phyloP scores from a whole-genome alignment of 1,284 basidiomycete genomes.

The Sphaerobolus stellatus region DNA sequence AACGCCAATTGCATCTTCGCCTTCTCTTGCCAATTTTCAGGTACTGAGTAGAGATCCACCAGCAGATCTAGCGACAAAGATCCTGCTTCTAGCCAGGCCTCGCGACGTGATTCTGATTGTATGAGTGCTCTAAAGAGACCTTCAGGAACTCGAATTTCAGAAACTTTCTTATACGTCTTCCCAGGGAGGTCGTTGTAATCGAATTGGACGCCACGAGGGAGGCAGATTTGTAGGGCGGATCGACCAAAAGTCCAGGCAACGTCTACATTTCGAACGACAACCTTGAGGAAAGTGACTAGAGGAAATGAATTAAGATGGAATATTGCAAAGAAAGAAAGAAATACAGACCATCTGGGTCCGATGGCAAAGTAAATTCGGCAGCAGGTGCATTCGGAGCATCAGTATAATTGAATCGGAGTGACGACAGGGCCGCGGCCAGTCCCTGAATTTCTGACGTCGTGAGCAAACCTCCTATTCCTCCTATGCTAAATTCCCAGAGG shows the following conservation, averaged over 20 bases:
- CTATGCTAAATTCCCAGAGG: constrained; percentile 81
- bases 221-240: constrained; percentile 54
- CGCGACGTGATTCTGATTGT: constrained; percentile 36
- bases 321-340: constrained; percentile 1
- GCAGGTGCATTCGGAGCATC: constrained; percentile 83
- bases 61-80: constrained; percentile 53
- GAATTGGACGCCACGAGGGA: constrained; percentile 61
- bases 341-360: constrained; percentile 72
- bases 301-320: constrained; percentile 14
- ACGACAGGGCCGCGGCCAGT: constrained; percentile 52
- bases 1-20: constrained; percentile 63
- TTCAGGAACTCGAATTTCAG: constrained; percentile 53
- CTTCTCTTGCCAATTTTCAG: constrained; percentile 54
- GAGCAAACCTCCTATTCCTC: constrained; percentile 57
- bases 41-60: constrained; percentile 70
- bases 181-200: constrained; percentile 76
- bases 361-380: constrained; percentile 56
- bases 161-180: constrained; percentile 58
- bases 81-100: constrained; percentile 71
- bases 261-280: constrained; percentile 54
- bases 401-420: constrained; percentile 67
- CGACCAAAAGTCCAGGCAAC: constrained; percentile 51
- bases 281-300: constrained; percentile 71
- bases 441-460: constrained; percentile 56
- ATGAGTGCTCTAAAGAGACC: constrained; percentile 48